Evolutionary conservation across 1,284 basidiomycete species (phyloP).

Genomic region (Papiliotrema flavescens): DNA sequence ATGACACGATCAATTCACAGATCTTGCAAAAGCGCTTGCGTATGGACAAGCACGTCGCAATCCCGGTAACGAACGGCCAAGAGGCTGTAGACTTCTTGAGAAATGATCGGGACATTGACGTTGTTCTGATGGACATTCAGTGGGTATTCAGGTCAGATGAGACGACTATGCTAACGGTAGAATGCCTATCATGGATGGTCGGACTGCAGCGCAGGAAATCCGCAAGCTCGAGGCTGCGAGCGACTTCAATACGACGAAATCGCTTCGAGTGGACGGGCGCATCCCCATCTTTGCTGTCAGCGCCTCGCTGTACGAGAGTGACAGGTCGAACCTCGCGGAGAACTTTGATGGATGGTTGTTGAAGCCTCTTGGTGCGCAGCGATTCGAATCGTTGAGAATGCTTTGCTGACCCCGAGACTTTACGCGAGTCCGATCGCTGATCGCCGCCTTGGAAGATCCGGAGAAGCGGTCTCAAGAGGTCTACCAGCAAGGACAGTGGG

Average conservation of each 20-base stretch:
- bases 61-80: constrained; percentile 70
- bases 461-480: constrained; percentile 57
- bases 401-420: constrained; percentile 55
- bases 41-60: constrained; percentile 65
- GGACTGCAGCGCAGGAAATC: constrained; percentile 66
- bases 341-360: constrained; percentile 84
- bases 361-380: constrained; percentile 62
- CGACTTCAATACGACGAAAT: constrained; percentile 7
- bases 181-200: constrained; percentile 80
- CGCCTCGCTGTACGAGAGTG: constrained; percentile 65
- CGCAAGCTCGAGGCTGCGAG: constrained; percentile 56
- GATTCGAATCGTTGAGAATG: too few relatives aligned
- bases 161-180: constrained; percentile 43
- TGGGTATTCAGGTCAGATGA: constrained; percentile 44
- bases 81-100: constrained; percentile 65
- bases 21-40: constrained; percentile 68
- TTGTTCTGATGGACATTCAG: constrained; percentile 81
- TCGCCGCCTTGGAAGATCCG: constrained; percentile 60
- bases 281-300: constrained; percentile 82
- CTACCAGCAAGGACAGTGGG: constrained; percentile 65
- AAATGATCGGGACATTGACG: constrained; percentile 61
- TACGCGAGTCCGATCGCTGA: constrained; percentile 60
- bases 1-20: constrained; percentile 69
- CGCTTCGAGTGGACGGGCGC: constrained; percentile 58
- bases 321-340: constrained; percentile 59